These are phyloP conservation scores for Calonectria naviculata DNA, from an alignment of 2,329 filamentous ascomycete species.

Conservation along the genomic window DNA sequence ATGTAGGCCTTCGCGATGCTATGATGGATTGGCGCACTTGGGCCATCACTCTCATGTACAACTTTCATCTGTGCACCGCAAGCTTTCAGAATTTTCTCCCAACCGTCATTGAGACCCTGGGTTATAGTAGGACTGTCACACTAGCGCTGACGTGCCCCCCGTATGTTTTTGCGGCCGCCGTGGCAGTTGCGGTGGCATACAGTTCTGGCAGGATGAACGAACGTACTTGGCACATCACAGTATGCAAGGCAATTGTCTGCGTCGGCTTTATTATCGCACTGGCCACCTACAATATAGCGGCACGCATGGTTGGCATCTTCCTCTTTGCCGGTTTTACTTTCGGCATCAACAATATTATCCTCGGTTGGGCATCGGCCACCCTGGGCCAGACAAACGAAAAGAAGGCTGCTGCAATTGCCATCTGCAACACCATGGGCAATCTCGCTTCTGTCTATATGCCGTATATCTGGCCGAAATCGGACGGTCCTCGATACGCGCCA, in stretches of 20 bases:
- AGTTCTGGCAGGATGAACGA: not conserved
- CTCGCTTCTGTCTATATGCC: not conserved
- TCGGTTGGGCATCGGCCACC: not conserved
- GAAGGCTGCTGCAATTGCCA: not conserved
- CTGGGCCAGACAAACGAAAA: not conserved
- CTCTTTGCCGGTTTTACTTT: not conserved
- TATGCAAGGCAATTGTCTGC: not conserved
- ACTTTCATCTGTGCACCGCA: constrained; percentile 36
- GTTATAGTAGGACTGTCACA: constrained; percentile 42
- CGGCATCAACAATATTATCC: not conserved
- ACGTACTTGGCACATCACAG: not conserved
- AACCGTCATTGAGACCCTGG: constrained; percentile 56
- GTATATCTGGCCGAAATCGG: not conserved
- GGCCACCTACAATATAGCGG: not conserved
- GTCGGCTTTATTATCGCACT: not conserved
- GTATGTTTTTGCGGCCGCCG: not conserved
- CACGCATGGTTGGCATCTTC: not conserved
- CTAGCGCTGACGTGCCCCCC: not conserved
- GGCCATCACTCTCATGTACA: constrained; percentile 42
- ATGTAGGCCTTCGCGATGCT: constrained; percentile 26
- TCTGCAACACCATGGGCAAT: not conserved
- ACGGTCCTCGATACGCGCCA: not conserved
- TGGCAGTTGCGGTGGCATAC: not conserved
- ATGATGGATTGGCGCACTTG: constrained; percentile 41
- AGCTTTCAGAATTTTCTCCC: constrained; percentile 45